Evolutionary conservation across 768 basidiomycete species (phyloP), one percentile per base, ranked within the genome.

Genomic region (Mycena crocata): DNA sequence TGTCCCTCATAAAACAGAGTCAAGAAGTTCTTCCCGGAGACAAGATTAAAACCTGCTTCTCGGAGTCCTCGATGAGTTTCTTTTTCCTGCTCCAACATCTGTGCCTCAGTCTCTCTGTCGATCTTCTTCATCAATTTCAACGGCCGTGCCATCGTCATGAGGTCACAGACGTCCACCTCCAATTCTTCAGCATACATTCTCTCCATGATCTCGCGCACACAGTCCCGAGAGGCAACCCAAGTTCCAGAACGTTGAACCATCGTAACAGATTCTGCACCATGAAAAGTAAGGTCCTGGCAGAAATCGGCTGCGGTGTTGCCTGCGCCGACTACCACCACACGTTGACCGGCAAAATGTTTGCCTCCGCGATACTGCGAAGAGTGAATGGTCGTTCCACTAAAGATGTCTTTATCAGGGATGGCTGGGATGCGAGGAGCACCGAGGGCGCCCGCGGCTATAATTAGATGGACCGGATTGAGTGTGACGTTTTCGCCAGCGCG

Each of bases 201-300:
- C 7, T 61, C 64, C 28, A 71, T 48, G 24, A 40, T 30, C 28
- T 23, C 13, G 17, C 58, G 61, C 21, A 51, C 24, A 15, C 37
- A 35, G 26, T 44, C 59, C 34, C 50, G 34, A 37, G 68, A 65
- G 8, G 77, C 60, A 15, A 83, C 77, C 59, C 75, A 79, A 17
- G 80, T 84, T 3, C 77, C 72, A 3, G 82, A 81, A 14, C 84
- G 78, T 55, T 84, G 82, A 23, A 84, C 75, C 80, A 84, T 83
- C 0, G 82, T 83, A 24, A 83, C 78, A 1, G 72, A 71, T 34
- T 68, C 57, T 7, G 81, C 82, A 28, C 76, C 77, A 14, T 75
- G 73, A 15, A 71, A 57, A 1, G 70, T 64, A 3, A 82, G 74
- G 65, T 84, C 83, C 51, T 79, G 79, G 57, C 79, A 79, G 17